These are phyloP conservation scores for Glycine tomentella DNA, from an alignment of 306 rosid genomes.

Conservation along the genomic window DNA sequence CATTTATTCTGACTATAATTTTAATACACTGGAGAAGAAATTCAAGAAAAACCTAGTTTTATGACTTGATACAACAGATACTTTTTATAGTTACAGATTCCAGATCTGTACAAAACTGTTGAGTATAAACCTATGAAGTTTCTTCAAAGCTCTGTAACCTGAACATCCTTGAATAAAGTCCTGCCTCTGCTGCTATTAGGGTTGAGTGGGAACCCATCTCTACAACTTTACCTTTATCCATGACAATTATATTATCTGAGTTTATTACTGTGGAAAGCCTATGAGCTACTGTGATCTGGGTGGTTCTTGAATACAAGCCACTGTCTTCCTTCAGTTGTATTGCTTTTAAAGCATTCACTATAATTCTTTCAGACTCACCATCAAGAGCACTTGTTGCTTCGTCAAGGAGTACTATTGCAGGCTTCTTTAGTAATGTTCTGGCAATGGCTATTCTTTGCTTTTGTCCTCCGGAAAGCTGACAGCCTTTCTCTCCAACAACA, in stretches of 20 bases:
- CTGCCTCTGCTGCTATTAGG: constrained; percentile 61
- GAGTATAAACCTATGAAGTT: constrained; percentile 41
- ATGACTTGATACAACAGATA: constrained; percentile 14
- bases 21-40: constrained; percentile 38
- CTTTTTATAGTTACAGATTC: constrained; percentile 8
- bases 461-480: constrained; percentile 95
- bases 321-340: constrained; percentile 53
- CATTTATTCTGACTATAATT: constrained; percentile 5
- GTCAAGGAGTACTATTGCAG: constrained; percentile 77
- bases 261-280: constrained; percentile 77
- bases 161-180: constrained; percentile 77
- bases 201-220: constrained; percentile 78
- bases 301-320: constrained; percentile 58
- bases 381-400: constrained; percentile 98
- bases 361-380: constrained; percentile 79
- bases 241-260: constrained; percentile 76
- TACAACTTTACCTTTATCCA: constrained; percentile 79
- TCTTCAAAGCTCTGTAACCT: constrained; percentile 67
- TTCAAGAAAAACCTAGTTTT: constrained; percentile 18
- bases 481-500: constrained; percentile 81
- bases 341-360: constrained; percentile 70
- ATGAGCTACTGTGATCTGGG: constrained; percentile 87
- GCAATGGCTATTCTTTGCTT: constrained; percentile 93
- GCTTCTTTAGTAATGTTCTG: constrained; percentile 79
- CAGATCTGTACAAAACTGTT: constrained; percentile 13